Percentiles rank a stretch among this genome's conserved stretches.
These are phyloP conservation scores for Plicaturopsis crispa DNA, from an alignment of 768 basidiomycete genomes.

Conservation along the genomic window DNA sequence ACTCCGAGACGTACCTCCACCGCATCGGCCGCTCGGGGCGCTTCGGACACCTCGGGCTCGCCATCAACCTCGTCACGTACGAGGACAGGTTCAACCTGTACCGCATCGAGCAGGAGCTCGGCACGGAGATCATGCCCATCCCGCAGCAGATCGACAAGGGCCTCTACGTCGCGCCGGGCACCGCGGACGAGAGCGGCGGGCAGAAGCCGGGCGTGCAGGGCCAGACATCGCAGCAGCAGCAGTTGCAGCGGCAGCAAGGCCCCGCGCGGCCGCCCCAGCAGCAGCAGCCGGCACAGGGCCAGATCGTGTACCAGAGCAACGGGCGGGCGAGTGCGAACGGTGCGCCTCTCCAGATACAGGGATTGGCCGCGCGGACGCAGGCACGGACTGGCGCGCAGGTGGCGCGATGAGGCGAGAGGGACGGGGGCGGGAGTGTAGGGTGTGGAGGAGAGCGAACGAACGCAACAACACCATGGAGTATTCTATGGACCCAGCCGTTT, in stretches of 20 bases:
- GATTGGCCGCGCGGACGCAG: neutral
- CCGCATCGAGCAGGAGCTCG: slow-evolving; percentile 96
- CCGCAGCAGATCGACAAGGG: slow-evolving; percentile 86
- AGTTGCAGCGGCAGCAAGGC: slow-evolving; percentile 18
- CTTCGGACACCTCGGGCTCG: slow-evolving; percentile 94
- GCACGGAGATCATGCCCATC: slow-evolving; percentile 96
- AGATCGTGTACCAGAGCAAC: slow-evolving; percentile 29
- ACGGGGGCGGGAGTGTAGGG: no score
- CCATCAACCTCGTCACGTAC: slow-evolving; percentile 96
- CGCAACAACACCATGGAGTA: no score
- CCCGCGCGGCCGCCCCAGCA: slow-evolving; percentile 11
- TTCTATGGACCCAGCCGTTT: no score
- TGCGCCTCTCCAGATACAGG: neutral
- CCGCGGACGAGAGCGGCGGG: slow-evolving; percentile 35
- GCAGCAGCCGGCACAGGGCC: slow-evolving; percentile 19
- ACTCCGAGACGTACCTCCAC: slow-evolving; percentile 97
- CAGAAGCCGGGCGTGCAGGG: slow-evolving; percentile 26
- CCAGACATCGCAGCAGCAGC: slow-evolving; percentile 24
- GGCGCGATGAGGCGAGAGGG: no score
- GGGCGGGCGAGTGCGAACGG: slow-evolving; percentile 18
- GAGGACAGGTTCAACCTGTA: slow-evolving; percentile 98
- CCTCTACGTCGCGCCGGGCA: slow-evolving; percentile 83
- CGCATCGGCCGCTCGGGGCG: slow-evolving; percentile 97
- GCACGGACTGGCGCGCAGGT: no score
- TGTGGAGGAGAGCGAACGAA: no score